Conservation (phyloP, 169 alveolate species). For the Eimeria falciformis region DNA sequence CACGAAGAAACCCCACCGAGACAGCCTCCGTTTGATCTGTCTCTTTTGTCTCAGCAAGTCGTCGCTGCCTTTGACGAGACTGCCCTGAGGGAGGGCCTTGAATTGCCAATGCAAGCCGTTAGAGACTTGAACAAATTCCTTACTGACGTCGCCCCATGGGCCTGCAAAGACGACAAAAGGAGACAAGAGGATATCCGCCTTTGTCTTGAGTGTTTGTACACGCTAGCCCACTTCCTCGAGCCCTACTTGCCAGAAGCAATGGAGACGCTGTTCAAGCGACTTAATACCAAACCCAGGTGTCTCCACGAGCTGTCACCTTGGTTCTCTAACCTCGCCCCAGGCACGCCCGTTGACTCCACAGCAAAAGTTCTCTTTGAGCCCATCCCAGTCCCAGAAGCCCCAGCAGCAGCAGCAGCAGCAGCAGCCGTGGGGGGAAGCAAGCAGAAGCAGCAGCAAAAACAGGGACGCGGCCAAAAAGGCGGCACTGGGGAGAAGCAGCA, state of each 20-base stretch:
- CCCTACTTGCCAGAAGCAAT: conserved; percentile 92
- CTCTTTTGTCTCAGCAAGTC: no score
- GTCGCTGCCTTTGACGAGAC: neutral
- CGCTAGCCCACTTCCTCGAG: conserved; percentile 89
- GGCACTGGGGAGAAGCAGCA: neutral
- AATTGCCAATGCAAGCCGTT: conserved; percentile 85
- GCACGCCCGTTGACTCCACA: conserved; percentile 61
- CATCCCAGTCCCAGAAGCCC: neutral
- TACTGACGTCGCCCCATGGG: conserved; percentile 94
- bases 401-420: conserved; percentile 20
- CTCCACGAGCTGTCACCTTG: conserved; percentile 41
- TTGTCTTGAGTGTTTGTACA: conserved; percentile 92
- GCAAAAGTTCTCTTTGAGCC: conserved; percentile 43
- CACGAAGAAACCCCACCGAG: neutral
- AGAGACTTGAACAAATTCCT: conserved; percentile 89
- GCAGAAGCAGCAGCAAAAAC: conserved; percentile 1
- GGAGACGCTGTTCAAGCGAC: conserved; percentile 84
- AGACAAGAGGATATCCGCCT: conserved; percentile 84
- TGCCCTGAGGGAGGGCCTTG: conserved; percentile 83
- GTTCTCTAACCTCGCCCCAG: conserved; percentile 74
- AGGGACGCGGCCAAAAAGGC: neutral
- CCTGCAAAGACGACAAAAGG: conserved; percentile 14
- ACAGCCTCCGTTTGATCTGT: neutral
- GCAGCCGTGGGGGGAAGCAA: neutral
- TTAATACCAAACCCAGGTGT: conserved; percentile 81